Base-by-base conservation (phyloP, 306 rosid species). In the Prunus campanulata region DNA sequence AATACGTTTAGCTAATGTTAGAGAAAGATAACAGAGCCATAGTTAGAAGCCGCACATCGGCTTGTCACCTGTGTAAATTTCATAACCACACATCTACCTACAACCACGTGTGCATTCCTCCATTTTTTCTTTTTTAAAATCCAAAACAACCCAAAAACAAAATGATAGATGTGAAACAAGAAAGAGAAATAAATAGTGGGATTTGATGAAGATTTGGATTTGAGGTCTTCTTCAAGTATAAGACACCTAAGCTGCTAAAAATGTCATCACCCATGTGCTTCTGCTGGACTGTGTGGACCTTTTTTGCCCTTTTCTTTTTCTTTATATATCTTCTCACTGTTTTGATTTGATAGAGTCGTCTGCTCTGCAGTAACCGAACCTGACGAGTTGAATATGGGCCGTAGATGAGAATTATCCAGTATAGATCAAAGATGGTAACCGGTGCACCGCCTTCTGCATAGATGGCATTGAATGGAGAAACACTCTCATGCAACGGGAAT, bases 181-280 rank as follows among this genome's bases (percentile, higher is more conserved):
- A 60, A 4, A 60, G 29, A n/a, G 20, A 39, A 13, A 19, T 9
- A 70, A 32, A 73, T 29, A 65, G 8, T 19, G 15, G 57, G 35
- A 73, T 46, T 73, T 59, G 16, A 60, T 18, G 12, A 39, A 9
- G 54, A 55, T 35, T 56, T 55, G 55, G 48, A 5, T 57, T 6
- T 22, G 44, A 39, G 44, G 46, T 47, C 39, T 5, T 15, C 48
- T n/a, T 61, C 70, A 47, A 11, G 32, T 8, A 19, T n/a, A 47
- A 35, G 68, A 67, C 74, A 77, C 66, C 68, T 77, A 39, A 60
- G 52, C 20, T 11, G 30, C 60, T 50, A 30, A 77, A 50, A 60
- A 44, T 81, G 82, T 22, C 81, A 62, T 84, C 78, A 72, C 49
- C 90, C 96, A 93, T 75, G 97, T 93, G 96, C 80, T 9, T 11